phyloP scores from a whole-genome alignment of 768 basidiomycete species.

The Rhodocollybia butyracea region DNA sequence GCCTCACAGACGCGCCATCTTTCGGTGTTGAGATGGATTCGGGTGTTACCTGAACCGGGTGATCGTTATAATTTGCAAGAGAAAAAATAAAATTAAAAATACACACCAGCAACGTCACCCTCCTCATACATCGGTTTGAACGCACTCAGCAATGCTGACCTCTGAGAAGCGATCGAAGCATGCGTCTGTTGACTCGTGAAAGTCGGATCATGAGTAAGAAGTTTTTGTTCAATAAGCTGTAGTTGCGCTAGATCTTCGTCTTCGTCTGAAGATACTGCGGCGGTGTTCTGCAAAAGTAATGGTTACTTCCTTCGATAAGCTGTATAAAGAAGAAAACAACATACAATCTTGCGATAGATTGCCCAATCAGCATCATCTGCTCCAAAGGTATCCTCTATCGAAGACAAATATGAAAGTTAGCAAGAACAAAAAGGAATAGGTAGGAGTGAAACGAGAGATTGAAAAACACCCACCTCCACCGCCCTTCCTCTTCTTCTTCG shows the following conservation, averaged over 20 bases:
- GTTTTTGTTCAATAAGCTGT: conserved; percentile 70
- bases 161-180: conserved; percentile 68
- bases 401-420: conserved; percentile 4
- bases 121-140: conserved; percentile 82
- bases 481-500: conserved; percentile 83
- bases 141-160: conserved; percentile 82
- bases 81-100: neutral
- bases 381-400: conserved; percentile 86
- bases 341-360: conserved; percentile 94
- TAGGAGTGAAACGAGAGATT: neutral
- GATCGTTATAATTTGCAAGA: neutral
- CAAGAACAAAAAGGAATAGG: neutral
- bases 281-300: conserved; percentile 72
- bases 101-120: conserved; percentile 59
- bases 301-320: neutral
- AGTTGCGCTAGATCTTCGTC: conserved; percentile 85
- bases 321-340: conserved; percentile 16
- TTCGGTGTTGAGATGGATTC: conserved; percentile 89
- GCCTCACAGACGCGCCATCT: conserved; percentile 89
- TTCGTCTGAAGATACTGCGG: conserved; percentile 75
- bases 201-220: conserved; percentile 79
- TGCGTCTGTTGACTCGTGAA: conserved; percentile 85
- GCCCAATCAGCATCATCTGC: conserved; percentile 96
- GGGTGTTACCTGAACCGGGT: conserved; percentile 46
- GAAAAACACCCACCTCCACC: conserved; percentile 57